A percentile compares a stretch with the other conserved stretches of the same genome.
Conservation (phyloP, 163 green algal species). For the Prototheca wickerhamii region DNA sequence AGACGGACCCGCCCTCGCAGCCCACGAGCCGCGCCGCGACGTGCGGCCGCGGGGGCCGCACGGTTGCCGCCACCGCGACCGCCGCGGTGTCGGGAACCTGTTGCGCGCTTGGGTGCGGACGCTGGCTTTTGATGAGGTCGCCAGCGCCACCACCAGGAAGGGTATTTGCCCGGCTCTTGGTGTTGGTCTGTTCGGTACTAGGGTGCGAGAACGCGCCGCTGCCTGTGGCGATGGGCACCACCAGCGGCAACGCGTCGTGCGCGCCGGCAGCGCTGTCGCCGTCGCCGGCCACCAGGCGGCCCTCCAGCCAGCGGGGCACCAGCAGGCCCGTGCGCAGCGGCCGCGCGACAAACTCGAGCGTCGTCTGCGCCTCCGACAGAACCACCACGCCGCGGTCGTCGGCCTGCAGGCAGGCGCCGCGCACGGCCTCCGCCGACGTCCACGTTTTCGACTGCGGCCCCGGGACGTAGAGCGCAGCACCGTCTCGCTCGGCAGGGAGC, state of each 20-base stretch:
- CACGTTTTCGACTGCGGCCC: not conserved
- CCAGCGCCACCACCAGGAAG: not conserved
- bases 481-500: not conserved
- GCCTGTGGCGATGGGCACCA: not conserved
- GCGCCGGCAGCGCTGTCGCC: no score
- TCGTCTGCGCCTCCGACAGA: not conserved
- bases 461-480: not conserved
- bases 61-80: not conserved
- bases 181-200: no score
- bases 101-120: no score
- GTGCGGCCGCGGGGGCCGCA: not conserved
- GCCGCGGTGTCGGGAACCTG: not conserved
- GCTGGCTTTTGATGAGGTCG: no score
- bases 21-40: not conserved
- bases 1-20: not conserved
- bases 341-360: not conserved
- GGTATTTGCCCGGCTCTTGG: no score
- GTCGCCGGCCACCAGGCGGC: not conserved
- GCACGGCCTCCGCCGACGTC: not conserved
- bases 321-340: not conserved
- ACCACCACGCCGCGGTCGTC: no score
- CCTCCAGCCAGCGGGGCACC: not conserved
- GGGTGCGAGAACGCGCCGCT: no score
- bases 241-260: not conserved
- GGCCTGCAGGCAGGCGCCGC: no score